A percentile compares a stretch with the other conserved stretches of the same genome.
Evolutionary conservation across 306 rosid genomes (phyloP).

Genomic region (Fragaria nilgerrensis): DNA sequence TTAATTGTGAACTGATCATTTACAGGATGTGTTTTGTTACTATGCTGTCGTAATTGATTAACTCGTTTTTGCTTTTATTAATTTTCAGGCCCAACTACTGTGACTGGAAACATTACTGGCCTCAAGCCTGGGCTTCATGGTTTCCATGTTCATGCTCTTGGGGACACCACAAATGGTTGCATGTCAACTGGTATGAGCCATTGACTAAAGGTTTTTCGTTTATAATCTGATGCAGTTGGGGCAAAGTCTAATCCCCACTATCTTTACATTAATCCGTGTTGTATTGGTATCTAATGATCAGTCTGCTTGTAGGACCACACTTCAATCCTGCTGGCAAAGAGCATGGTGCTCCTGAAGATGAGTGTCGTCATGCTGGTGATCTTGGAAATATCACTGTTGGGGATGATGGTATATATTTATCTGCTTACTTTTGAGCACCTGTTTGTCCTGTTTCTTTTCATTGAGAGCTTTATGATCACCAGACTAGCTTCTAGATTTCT

Average conservation of each 20-base stretch:
- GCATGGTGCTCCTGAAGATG: conserved; percentile 90
- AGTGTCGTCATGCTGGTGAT: conserved; percentile 89
- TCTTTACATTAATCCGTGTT: background rate
- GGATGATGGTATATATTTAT: conserved; percentile 59
- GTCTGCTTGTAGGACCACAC: conserved; percentile 62
- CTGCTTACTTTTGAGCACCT: background rate
- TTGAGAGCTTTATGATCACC: conserved; percentile 1
- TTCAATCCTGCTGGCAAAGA: conserved; percentile 74
- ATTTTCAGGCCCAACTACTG: conserved; percentile 69
- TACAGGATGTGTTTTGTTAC: background rate
- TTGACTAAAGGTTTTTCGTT: background rate
- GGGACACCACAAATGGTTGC: conserved; percentile 97
- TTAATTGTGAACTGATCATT: background rate
- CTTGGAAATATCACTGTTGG: conserved; percentile 83
- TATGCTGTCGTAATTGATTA: conserved; percentile 3
- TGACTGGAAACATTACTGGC: conserved; percentile 69
- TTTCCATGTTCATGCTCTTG: conserved; percentile 90
- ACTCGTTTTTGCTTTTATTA: background rate
- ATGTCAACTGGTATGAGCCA: conserved; percentile 72
- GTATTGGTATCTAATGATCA: conserved; percentile 11
- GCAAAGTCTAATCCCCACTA: background rate
- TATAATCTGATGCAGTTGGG: background rate
- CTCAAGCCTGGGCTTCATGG: conserved; percentile 92
- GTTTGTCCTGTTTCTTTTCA: background rate
- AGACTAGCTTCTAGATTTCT: background rate